Evolutionary conservation across 2,329 filamentous ascomycete genomes (phyloP), one percentile per base, ranked within the genome.

Genomic region (Alternaria sp.): DNA sequence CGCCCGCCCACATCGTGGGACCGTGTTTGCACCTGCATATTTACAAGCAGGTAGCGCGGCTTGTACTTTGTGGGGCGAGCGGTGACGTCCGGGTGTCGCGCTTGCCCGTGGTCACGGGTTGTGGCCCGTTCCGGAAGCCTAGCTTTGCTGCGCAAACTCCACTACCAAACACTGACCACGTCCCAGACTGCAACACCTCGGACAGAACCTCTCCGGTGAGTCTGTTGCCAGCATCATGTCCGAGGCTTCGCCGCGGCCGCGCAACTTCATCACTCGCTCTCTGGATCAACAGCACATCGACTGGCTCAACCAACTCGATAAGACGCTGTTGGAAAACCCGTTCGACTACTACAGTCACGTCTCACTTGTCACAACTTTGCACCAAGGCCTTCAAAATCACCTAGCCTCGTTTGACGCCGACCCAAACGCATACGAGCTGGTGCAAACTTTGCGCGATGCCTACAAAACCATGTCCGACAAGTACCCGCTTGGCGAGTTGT

Each of bases 401-500:
- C 70, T 66, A 33, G 67, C 46, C 36, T 63, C 63, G 52, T 77
- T 56, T 51, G 72, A 71, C 55, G 71, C 46, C 44, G 69, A 80
- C 45, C 75, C 81, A 8, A 75, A 70, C 33, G 70, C 75, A 11
- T 83, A 81, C 65, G 80, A 79, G 28, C 68, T 83, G 3, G 71
- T 83, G 1, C 68, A 74, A 10, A 79, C 82, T 29, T 70, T 84
- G 29, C 80, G 79, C 33, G 79, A 82, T 63, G 81, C 81, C 4
- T 82, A 86, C 57, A 82, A 85, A 66, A 81, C 83, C 53, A 86
- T 89, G 83, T 83, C 86, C 65, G 82, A 83, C 51, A 82, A 86
- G 21, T 89, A 88, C 66, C 88, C 90, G 44, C 83, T 92, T 66
- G 90, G 90, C 69, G 91, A 95, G 80, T 87, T 90, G 58, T 85